phyloP scores from a whole-genome alignment of 768 basidiomycete species.

The Gyrodon lividus region DNA sequence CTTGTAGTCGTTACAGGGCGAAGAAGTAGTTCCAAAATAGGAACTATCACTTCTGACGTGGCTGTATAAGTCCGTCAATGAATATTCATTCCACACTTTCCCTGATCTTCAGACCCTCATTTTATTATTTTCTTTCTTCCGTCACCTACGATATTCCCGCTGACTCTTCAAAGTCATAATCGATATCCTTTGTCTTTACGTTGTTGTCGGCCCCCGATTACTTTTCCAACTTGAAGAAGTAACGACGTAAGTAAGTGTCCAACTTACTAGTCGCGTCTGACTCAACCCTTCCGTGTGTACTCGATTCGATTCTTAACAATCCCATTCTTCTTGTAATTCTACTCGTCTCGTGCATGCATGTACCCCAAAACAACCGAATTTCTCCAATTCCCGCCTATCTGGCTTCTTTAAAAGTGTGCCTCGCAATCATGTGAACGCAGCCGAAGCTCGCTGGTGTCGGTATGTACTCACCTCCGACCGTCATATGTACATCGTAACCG shows the following conservation, averaged over 20 bases:
- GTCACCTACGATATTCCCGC: not conserved
- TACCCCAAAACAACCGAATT: not conserved
- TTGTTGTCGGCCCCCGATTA: not conserved
- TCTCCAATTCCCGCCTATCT: not conserved
- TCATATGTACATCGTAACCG: too few relatives aligned
- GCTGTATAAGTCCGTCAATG: not conserved
- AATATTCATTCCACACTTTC: not conserved
- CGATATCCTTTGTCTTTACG: not conserved
- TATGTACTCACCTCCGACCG: too few relatives aligned
- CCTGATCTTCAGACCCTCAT: too few relatives aligned
- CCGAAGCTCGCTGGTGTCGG: too few relatives aligned
- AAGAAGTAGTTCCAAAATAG: conserved; percentile 29
- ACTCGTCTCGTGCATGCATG: not conserved
- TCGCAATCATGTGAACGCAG: not conserved
- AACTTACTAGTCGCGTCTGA: too few relatives aligned
- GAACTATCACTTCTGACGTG: conserved; percentile 7
- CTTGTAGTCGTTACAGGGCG: conserved; percentile 15
- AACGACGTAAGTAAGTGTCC: too few relatives aligned
- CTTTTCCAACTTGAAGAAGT: too few relatives aligned
- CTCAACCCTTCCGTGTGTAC: not conserved
- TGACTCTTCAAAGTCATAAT: not conserved
- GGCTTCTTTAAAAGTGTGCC: not conserved
- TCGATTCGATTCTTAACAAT: not conserved
- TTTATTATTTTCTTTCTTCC: not conserved
- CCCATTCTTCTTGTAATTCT: not conserved